phyloP scores from a whole-genome alignment of 1,139 yeast genomes.

The Debaryomyces fabryi region DNA sequence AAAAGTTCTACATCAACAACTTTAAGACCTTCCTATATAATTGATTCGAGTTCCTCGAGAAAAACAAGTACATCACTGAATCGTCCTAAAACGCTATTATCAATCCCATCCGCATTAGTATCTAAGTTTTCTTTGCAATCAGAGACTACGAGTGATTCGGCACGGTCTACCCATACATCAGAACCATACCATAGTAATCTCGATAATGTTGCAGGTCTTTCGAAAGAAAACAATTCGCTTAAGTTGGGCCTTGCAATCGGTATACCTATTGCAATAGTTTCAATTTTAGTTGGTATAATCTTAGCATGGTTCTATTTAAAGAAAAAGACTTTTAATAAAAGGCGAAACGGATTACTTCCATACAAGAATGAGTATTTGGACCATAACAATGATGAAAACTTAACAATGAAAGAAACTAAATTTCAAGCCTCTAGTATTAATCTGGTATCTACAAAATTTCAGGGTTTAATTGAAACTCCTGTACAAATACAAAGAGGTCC shows the following conservation, averaged over 20 bases:
- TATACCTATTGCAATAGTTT: conserved; percentile 42
- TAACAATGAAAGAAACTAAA: conserved; percentile 7
- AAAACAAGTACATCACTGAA: background rate
- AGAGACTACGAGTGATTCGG: background rate
- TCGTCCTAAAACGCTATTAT: conserved; percentile 9
- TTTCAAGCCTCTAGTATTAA: conserved; percentile 1
- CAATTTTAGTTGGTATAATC: conserved; percentile 27
- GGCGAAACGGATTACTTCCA: conserved; percentile 14
- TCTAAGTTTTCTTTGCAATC: conserved; percentile 8
- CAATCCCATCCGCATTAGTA: conserved; percentile 9
- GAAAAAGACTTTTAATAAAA: conserved; percentile 18
- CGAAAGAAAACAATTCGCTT: conserved; percentile 14
- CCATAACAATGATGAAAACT: conserved; percentile 7
- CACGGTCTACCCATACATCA: conserved; percentile 8
- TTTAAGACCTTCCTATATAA: background rate
- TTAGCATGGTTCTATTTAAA: conserved; percentile 26
- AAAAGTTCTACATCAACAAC: conserved; percentile 2
- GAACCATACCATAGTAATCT: conserved; percentile 7
- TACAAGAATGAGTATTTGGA: conserved; percentile 14
- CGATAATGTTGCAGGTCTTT: background rate
- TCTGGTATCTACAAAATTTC: conserved; percentile 1
- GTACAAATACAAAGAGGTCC: conserved; percentile 1
- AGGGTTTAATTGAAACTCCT: background rate
- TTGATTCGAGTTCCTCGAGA: background rate
- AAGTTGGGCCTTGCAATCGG: conserved; percentile 47